A percentile compares a stretch with the other conserved stretches of the same genome.
These are phyloP conservation scores for Torulaspora globosa DNA, from an alignment of 1,139 yeast genomes.

Conservation along the genomic window DNA sequence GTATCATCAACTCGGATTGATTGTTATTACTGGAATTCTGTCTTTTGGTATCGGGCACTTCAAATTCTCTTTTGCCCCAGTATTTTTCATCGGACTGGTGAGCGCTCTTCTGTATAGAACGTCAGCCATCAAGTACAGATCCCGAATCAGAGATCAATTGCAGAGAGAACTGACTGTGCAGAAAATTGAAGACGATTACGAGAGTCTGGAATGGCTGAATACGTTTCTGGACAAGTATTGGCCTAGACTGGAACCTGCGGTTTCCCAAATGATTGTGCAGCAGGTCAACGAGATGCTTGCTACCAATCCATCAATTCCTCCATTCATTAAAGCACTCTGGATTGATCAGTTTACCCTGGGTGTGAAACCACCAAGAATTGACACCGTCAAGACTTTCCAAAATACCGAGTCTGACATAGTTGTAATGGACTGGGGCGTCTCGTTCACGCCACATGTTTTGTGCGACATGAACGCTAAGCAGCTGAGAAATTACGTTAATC, in stretches of 20 bases:
- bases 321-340: constrained; percentile 76
- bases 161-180: constrained; percentile 81
- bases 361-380: constrained; percentile 91
- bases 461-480: constrained; percentile 83
- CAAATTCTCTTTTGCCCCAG: constrained; percentile 72
- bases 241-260: constrained; percentile 85
- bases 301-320: constrained; percentile 67
- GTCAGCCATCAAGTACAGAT: constrained; percentile 74
- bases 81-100: constrained; percentile 62
- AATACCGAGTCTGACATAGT: constrained; percentile 88
- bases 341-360: constrained; percentile 87
- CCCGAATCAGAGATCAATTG: constrained; percentile 67
- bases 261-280: constrained; percentile 78
- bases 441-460: constrained; percentile 85
- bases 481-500: constrained; percentile 75
- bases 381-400: constrained; percentile 78
- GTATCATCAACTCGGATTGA: constrained; percentile 80
- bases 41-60: constrained; percentile 81
- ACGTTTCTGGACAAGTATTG: constrained; percentile 84
- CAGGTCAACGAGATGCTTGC: constrained; percentile 82
- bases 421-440: constrained; percentile 92
- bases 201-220: constrained; percentile 93
- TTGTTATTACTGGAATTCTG: constrained; percentile 59
- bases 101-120: constrained; percentile 72
- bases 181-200: constrained; percentile 80